phyloP scores from a whole-genome alignment of 2,329 filamentous ascomycete genomes.

The Cercospora sojina region DNA sequence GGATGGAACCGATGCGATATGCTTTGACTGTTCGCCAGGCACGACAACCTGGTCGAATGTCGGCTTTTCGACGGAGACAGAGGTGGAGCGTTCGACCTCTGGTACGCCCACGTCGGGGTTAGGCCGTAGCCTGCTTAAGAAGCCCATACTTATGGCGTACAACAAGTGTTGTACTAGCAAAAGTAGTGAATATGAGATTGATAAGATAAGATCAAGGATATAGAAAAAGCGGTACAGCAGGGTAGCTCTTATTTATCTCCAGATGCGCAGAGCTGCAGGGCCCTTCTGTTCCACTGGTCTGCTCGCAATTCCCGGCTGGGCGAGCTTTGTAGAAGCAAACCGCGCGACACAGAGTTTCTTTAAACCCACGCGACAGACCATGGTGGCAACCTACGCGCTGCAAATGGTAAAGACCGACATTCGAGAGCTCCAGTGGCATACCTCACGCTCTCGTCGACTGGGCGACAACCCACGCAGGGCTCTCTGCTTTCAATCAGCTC shows the following conservation, averaged over 20 bases:
- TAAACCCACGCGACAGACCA: slow-evolving; percentile 9
- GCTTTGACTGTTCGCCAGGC: slow-evolving; percentile 15
- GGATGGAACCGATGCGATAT: slow-evolving; percentile 15
- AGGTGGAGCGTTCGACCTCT: slow-evolving; percentile 9
- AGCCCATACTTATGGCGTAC: slow-evolving; percentile 1
- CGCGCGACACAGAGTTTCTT: neutral
- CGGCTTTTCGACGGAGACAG: neutral
- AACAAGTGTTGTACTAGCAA: neutral
- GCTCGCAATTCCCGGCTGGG: slow-evolving; percentile 13
- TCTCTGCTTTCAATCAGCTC: neutral
- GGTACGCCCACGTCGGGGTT: slow-evolving; percentile 9
- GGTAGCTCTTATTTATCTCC: slow-evolving; percentile 5
- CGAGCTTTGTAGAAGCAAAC: slow-evolving; percentile 7
- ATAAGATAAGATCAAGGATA: slow-evolving; percentile 9
- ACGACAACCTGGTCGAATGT: slow-evolving; percentile 4
- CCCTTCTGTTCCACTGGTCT: neutral
- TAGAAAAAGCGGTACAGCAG: neutral
- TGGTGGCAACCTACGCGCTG: neutral
- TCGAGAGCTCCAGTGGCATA: neutral
- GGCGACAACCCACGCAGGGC: neutral
- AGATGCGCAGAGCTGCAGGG: neutral
- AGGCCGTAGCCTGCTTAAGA: slow-evolving; percentile 13
- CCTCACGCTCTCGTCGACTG: neutral
- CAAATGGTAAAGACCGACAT: neutral
- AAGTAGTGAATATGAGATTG: slow-evolving; percentile 1